Base-by-base conservation (phyloP, 1,284 basidiomycete genomes). In the Ceratobasidium sp. region DNA sequence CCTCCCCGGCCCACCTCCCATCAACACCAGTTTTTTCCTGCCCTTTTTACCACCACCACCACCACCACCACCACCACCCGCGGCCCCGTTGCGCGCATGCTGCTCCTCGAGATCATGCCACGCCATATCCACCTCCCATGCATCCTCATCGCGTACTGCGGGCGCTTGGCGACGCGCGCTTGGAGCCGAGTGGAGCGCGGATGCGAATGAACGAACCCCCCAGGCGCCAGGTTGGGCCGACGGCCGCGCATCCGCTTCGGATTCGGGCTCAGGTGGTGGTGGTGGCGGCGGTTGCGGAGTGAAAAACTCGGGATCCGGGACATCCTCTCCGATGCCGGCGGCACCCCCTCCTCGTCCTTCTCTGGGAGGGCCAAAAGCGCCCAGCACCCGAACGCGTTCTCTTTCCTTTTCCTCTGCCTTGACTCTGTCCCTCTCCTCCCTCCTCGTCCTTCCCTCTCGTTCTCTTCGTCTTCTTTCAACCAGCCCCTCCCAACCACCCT, bases 361-460 rank as follows among this genome's bases (percentile, higher is more conserved):
- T 28, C 70, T 42, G 21, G 48, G 72, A 48, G 53, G 44, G 58
- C 18, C 72, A 73, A n/a, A 75, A 46, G 62, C 66, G 5, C 56
- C 70, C 9, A 69, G 46, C 48, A 76, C 63, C 72, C 83, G 83
- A 76, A 85, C 81, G 77, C 83, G 84, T 80, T 92, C 91, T 73
- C 80, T 64, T 74, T 84, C 83, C 16, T 84, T 84, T 79, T 92
- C 91, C 79, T 96, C 94, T n/a, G 91, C 92, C 18, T 87, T 83
- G 0, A 82, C 82, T 66, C 88, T 88, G 0, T 94, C 94, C 51
- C 88, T 85, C 77, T 96, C 94, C 78, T 97, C 95, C 78, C 89
- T 91, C 78, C 85, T 84, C 48, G 84, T 87, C 79, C 91, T 91
- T 79, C 95, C 93, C 78, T 88, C 87, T 72, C 94, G 84, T 75